phyloP scores from a whole-genome alignment of 371 early-diverging fungal species.

The Mortierella sp. region DNA sequence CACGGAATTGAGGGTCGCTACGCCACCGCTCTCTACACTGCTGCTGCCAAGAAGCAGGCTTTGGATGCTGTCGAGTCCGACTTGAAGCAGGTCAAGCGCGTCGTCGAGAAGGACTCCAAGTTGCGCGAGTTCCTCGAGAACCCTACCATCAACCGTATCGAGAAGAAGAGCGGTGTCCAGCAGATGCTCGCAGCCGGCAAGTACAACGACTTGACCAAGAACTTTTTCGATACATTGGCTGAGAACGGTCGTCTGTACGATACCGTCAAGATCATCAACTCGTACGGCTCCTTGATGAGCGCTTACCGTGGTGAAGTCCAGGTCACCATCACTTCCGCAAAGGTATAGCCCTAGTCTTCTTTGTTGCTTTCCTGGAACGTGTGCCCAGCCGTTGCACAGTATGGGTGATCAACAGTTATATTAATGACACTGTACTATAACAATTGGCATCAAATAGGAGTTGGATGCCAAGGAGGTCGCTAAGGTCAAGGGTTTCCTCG shows the following conservation, averaged over 20 bases:
- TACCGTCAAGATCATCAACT: conserved; percentile 82
- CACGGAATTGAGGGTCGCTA: conserved; percentile 97
- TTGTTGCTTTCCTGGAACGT: neutral
- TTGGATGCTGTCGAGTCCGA: conserved; percentile 92
- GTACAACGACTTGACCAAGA: conserved; percentile 84
- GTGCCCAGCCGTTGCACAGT: no score
- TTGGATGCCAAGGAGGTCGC: conserved; percentile 69
- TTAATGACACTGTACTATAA: no score
- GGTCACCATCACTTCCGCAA: conserved; percentile 92
- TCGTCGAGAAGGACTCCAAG: conserved; percentile 79
- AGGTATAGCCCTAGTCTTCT: conserved; percentile 58
- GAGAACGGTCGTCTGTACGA: conserved; percentile 95
- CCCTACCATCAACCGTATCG: conserved; percentile 84
- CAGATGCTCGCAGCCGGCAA: conserved; percentile 72
- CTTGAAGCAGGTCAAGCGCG: conserved; percentile 72
- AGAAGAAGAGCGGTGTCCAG: conserved; percentile 83
- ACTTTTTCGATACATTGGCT: conserved; percentile 91
- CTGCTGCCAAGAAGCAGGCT: conserved; percentile 86
- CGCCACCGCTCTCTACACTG: conserved; percentile 96
- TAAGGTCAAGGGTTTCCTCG: conserved; percentile 70
- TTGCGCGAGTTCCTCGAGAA: conserved; percentile 84
- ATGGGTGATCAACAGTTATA: no score
- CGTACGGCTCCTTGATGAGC: conserved; percentile 88
- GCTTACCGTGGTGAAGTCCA: conserved; percentile 94
- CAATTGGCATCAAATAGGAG: no score